Conservation (phyloP, 306 rosid species). For the Cucumis hystrix region DNA sequence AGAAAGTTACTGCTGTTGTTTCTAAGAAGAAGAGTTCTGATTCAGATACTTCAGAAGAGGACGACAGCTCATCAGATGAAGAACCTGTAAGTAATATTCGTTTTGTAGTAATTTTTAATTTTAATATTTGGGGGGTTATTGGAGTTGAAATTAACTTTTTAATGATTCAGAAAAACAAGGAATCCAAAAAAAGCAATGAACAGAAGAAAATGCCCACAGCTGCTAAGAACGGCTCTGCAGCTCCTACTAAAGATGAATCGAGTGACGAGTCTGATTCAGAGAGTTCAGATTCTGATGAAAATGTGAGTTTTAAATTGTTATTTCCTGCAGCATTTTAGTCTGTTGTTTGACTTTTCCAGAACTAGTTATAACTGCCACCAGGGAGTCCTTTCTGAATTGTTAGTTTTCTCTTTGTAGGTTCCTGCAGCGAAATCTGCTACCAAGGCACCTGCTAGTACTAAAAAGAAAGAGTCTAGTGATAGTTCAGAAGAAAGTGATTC, state of each 20-base stretch:
- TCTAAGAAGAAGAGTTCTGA: neutral
- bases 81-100: constrained; percentile 7
- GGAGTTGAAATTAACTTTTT: neutral
- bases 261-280: constrained; percentile 17
- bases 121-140: neutral
- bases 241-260: neutral
- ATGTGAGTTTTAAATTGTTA: constrained; percentile 4
- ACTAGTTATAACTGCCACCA: neutral
- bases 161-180: neutral
- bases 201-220: constrained; percentile 17
- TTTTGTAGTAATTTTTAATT: neutral
- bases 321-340: neutral
- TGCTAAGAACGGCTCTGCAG: constrained; percentile 9
- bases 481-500: constrained; percentile 28
- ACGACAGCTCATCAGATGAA: constrained; percentile 15
- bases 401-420: neutral
- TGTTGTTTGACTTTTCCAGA: neutral
- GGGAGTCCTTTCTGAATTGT: neutral
- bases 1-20: neutral
- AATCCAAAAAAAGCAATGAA: constrained; percentile 4
- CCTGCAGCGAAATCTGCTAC: constrained; percentile 9
- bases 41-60: constrained; percentile 13
- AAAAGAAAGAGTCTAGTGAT: constrained; percentile 21
- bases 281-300: constrained; percentile 39
- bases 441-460: constrained; percentile 15